Conservation (phyloP, 75 land plant genomes). For the Sequoia sempervirens region DNA sequence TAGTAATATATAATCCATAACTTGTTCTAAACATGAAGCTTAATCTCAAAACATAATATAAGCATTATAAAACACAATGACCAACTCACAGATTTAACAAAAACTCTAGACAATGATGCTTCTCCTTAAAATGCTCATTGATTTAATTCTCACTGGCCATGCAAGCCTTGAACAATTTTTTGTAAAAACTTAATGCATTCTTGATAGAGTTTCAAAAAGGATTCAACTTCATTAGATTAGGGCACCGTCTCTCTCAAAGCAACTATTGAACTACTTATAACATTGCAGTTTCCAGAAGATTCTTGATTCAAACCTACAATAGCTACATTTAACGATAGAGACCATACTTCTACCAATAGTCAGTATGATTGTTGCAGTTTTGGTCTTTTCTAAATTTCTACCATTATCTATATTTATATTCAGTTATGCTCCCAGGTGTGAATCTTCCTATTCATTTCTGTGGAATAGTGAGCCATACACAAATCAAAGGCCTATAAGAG, state of each 20-base stretch:
- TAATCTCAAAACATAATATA: neutral
- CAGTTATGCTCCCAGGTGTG: neutral
- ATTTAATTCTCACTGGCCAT: neutral
- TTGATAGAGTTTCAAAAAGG: neutral
- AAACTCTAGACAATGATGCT: neutral
- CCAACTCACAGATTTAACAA: neutral
- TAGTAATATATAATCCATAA: neutral
- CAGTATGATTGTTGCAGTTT: neutral
- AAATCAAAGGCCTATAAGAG: no score
- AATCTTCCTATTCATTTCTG: no score
- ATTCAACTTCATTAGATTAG: neutral
- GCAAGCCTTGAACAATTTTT: neutral
- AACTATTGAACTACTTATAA: neutral
- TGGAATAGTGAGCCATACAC: no score
- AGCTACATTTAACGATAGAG: neutral
- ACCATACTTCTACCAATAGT: neutral
- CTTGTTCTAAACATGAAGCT: neutral
- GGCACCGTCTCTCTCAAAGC: neutral
- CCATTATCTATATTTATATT: neutral
- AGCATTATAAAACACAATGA: neutral
- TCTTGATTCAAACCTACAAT: neutral
- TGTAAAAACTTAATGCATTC: neutral
- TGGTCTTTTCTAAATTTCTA: neutral
- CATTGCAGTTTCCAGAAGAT: neutral
- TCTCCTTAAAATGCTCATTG: neutral